Evolutionary conservation across 192 early-diverging fungal genomes (phyloP).

Genomic region (Entomortierella beljakovae): DNA sequence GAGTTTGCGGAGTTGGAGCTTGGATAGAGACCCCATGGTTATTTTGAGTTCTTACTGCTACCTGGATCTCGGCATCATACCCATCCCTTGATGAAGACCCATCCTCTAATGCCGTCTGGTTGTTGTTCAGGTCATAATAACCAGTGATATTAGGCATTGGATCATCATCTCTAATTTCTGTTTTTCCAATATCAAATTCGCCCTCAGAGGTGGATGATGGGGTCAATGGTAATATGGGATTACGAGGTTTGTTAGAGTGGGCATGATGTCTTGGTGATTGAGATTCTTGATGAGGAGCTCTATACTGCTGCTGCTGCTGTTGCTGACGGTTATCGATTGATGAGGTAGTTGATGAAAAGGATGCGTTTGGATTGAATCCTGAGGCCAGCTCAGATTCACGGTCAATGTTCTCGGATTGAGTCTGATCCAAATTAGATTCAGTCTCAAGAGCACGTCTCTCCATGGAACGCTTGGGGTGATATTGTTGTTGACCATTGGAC

Average conservation of each 20-base stretch:
- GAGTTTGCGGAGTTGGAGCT: neutral
- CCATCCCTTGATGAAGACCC: neutral
- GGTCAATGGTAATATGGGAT: constrained; percentile 8
- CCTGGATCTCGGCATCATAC: constrained; percentile 14
- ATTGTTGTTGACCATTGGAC: neutral
- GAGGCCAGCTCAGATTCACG: constrained; percentile 39
- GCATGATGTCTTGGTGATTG: constrained; percentile 23
- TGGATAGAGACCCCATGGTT: constrained; percentile 10
- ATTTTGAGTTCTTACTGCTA: constrained; percentile 1
- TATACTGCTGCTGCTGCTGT: constrained; percentile 1
- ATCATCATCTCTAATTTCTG: constrained; percentile 17
- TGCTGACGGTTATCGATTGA: constrained; percentile 25
- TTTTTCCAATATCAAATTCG: constrained; percentile 19
- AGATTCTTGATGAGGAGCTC: constrained; percentile 14
- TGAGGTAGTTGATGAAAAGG: constrained; percentile 28
- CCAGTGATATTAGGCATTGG: neutral
- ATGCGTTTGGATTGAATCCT: constrained; percentile 34
- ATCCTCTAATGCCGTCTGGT: neutral
- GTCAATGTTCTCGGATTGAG: neutral
- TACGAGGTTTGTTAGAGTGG: neutral
- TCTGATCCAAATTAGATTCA: neutral
- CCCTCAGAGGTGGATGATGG: constrained; percentile 30
- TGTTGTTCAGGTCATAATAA: constrained; percentile 3
- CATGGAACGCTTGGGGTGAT: constrained; percentile 24
- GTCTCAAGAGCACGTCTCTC: constrained; percentile 15